Evolutionary conservation across 768 basidiomycete species (phyloP).

Genomic region (Lactarius deliciosus): DNA sequence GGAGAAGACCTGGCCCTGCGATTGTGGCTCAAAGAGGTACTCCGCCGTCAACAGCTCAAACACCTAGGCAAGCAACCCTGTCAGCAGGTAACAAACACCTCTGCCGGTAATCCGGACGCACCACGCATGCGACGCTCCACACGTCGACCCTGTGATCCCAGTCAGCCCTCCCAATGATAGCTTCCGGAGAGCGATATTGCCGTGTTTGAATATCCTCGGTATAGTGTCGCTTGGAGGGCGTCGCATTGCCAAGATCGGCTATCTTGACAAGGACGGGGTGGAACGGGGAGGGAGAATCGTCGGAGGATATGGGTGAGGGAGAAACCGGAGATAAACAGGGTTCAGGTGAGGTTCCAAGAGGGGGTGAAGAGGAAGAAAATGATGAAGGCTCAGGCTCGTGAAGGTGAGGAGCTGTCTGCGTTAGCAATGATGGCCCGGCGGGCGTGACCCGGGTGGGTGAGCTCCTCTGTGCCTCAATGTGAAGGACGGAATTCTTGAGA

Average conservation of each 20-base stretch:
- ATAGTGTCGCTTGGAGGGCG: slow-evolving; percentile 85
- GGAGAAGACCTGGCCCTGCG: slow-evolving; percentile 74
- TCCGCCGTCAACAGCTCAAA: slow-evolving; percentile 92
- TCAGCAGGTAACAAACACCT: not conserved
- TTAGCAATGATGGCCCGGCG: slow-evolving; percentile 38
- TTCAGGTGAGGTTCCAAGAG: slow-evolving; percentile 3
- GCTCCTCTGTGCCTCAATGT: slow-evolving; percentile 14
- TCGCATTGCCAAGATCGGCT: slow-evolving; percentile 92
- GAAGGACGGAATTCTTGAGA: slow-evolving; percentile 2
- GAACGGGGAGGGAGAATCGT: slow-evolving; percentile 17
- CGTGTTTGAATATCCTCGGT: slow-evolving; percentile 97
- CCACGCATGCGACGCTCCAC: slow-evolving; percentile 89
- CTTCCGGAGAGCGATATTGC: slow-evolving; percentile 93
- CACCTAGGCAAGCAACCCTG: slow-evolving; percentile 42
- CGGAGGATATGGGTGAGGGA: slow-evolving; percentile 18
- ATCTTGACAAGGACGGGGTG: slow-evolving; percentile 81
- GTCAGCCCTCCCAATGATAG: slow-evolving; percentile 81
- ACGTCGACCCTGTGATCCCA: slow-evolving; percentile 88
- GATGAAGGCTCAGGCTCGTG: not conserved
- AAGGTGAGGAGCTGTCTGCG: slow-evolving; percentile 34
- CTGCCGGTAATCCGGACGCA: slow-evolving; percentile 39
- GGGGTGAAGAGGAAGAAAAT: not conserved
- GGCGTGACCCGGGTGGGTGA: slow-evolving; percentile 26
- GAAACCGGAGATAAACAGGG: slow-evolving; percentile 2
- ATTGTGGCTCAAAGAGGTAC: slow-evolving; percentile 88